Evolutionary conservation across 78 protist genomes (phyloP).

Genomic region (Cyanophora paradoxa): DNA sequence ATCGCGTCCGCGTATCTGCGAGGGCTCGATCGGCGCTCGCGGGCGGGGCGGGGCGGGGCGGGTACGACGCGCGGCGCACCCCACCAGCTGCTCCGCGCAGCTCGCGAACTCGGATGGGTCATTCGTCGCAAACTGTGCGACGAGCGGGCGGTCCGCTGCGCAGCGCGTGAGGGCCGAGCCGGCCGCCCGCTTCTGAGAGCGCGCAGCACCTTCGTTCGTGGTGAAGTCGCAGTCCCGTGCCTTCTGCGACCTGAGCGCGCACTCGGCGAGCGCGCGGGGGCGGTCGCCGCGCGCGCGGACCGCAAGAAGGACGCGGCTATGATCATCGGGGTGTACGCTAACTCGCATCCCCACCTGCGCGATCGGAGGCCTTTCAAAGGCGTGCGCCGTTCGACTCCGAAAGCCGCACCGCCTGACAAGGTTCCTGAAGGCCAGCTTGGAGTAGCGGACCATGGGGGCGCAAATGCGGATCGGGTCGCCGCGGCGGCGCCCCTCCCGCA

Average conservation of each 20-base stretch:
- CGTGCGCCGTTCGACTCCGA: no score
- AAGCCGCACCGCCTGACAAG: no score
- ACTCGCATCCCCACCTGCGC: conserved; percentile 53
- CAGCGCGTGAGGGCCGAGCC: no score
- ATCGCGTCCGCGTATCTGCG: no score
- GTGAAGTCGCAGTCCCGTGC: conserved; percentile 57
- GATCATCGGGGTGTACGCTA: conserved; percentile 70
- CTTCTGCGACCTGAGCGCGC: conserved; percentile 21
- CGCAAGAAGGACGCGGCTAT: conserved; percentile 2
- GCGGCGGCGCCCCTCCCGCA: no score
- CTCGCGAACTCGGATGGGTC: conserved; percentile 24
- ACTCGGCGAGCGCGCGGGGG: conserved; percentile 35
- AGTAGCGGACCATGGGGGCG: no score
- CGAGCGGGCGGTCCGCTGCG: conserved; percentile 59
- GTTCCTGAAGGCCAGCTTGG: no score
- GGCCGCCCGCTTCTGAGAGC: no score
- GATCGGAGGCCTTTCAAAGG: no score
- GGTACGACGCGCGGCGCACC: no score
- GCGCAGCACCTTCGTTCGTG: conserved; percentile 34
- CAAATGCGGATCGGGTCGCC: no score
- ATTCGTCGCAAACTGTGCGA: conserved; percentile 71
- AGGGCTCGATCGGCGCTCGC: no score
- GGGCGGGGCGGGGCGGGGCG: neutral
- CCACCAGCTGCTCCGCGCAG: conserved; percentile 51
- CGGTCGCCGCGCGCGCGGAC: conserved; percentile 4